A percentile compares a stretch with the other conserved stretches of the same genome.
These are phyloP conservation scores for Panicum hallii DNA, from an alignment of 202 grass and related monocot genomes.

Conservation along the genomic window DNA sequence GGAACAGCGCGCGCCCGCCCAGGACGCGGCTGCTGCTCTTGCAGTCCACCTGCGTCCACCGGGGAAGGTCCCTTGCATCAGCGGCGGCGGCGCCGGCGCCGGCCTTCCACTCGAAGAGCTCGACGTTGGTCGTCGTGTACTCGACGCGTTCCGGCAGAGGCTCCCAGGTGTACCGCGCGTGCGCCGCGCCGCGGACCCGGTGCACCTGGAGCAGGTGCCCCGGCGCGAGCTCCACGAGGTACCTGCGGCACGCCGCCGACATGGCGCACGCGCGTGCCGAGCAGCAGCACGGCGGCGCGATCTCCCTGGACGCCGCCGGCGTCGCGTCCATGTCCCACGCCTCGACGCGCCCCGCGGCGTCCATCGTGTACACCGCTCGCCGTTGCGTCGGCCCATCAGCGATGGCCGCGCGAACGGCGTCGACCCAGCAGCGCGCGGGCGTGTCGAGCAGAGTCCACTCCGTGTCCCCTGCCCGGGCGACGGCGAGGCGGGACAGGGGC, in stretches of 20 bases:
- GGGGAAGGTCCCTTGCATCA: not conserved
- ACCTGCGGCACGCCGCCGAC: conserved; percentile 45
- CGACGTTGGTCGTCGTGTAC: conserved; percentile 52
- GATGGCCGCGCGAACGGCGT: conserved; percentile 44
- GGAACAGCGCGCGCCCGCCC: conserved; percentile 47
- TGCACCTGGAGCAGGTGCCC: conserved; percentile 56
- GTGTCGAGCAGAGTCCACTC: conserved; percentile 51
- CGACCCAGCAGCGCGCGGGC: conserved; percentile 53
- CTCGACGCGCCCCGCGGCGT: conserved; percentile 51
- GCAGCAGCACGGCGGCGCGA: conserved; percentile 48
- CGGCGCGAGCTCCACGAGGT: conserved; percentile 67
- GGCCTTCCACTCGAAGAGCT: conserved; percentile 55
- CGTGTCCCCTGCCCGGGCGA: conserved; percentile 46
- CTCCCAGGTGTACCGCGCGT: conserved; percentile 56
- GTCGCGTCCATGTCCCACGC: conserved; percentile 39
- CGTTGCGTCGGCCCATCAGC: not conserved
- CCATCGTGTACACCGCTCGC: conserved; percentile 49
- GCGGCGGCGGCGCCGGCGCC: no score
- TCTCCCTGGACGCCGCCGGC: not conserved
- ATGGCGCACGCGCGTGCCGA: conserved; percentile 31
- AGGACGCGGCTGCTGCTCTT: not conserved
- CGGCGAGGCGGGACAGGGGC: conserved; percentile 51
- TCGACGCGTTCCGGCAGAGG: conserved; percentile 50
- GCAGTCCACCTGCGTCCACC: conserved; percentile 32
- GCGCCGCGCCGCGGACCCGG: conserved; percentile 33